Evolutionary conservation across 345 rosid species (phyloP).

Genomic region (Adansonia digitata): DNA sequence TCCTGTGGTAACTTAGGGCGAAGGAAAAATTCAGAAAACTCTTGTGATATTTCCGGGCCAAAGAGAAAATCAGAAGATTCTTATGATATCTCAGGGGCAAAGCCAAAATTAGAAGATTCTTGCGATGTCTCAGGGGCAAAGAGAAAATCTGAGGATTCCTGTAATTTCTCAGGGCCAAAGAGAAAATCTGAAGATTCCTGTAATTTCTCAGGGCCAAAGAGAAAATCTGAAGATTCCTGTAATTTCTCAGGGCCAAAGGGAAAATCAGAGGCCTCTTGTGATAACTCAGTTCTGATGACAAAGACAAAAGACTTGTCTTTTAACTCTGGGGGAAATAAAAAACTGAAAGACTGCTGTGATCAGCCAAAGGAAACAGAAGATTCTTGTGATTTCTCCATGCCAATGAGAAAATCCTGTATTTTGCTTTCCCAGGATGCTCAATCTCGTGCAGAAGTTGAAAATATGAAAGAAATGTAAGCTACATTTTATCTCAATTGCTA

Average conservation of each 20-base stretch:
- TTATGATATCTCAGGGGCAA: not conserved
- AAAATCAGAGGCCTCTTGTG: not conserved
- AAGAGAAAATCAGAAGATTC: constrained; percentile 37
- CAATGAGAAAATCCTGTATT: constrained; percentile 51
- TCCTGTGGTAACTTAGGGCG: constrained; percentile 23
- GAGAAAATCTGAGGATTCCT: not conserved
- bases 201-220: not conserved
- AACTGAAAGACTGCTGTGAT: constrained; percentile 24
- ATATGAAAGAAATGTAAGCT: constrained; percentile 68
- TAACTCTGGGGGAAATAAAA: constrained; percentile 37
- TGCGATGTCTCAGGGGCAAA: not conserved
- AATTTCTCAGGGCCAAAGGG: not conserved
- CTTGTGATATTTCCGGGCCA: constrained; percentile 29
- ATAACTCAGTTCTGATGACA: not conserved
- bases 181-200: not conserved
- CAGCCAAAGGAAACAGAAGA: not conserved
- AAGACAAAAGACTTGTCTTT: not conserved
- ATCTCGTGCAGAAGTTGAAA: constrained; percentile 54
- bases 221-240: not conserved
- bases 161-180: not conserved
- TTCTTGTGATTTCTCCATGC: constrained; percentile 12
- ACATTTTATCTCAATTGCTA: constrained; percentile 16
- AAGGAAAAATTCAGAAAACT: constrained; percentile 29
- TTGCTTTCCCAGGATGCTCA: constrained; percentile 58
- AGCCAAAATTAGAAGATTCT: not conserved